These are phyloP conservation scores for Paramyrothecium roridum DNA, from an alignment of 2,329 filamentous ascomycete genomes.

Conservation along the genomic window DNA sequence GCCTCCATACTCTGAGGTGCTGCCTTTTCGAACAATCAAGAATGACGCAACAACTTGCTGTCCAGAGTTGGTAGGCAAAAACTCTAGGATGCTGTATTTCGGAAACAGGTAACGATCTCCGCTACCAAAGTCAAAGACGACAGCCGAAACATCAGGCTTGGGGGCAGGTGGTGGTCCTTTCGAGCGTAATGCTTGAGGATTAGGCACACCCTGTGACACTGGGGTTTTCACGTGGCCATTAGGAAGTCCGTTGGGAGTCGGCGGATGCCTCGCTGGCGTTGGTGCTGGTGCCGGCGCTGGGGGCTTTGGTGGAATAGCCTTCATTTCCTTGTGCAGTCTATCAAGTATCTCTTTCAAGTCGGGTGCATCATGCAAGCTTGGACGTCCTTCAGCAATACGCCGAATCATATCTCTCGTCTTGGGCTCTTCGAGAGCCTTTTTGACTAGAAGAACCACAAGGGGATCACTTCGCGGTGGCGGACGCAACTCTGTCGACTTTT, in stretches of 20 bases:
- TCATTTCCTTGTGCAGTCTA: slow-evolving; percentile 39
- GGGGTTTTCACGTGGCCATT: slow-evolving; percentile 25
- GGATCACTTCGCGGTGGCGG: slow-evolving; percentile 53
- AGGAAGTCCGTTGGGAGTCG: slow-evolving; percentile 23
- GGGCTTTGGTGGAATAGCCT: slow-evolving; percentile 24
- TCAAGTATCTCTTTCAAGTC: slow-evolving; percentile 54
- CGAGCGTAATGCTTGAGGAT: slow-evolving; percentile 55
- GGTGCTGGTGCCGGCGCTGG: slow-evolving; percentile 17
- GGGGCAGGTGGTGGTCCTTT: slow-evolving; percentile 53
- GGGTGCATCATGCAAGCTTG: slow-evolving; percentile 48
- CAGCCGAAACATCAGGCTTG: slow-evolving; percentile 61
- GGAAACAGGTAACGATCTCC: slow-evolving; percentile 79
- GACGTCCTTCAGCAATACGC: slow-evolving; percentile 49
- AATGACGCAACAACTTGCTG: slow-evolving; percentile 71
- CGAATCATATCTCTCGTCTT: slow-evolving; percentile 48
- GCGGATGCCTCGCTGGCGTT: slow-evolving; percentile 21
- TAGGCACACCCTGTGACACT: slow-evolving; percentile 16
- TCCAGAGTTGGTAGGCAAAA: slow-evolving; percentile 44
- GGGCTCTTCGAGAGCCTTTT: slow-evolving; percentile 51
- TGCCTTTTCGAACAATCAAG: slow-evolving; percentile 70
- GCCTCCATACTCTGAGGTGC: slow-evolving; percentile 61
- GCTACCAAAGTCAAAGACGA: slow-evolving; percentile 68
- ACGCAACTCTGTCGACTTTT: slow-evolving; percentile 49
- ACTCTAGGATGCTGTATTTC: slow-evolving; percentile 73
- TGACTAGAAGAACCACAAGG: slow-evolving; percentile 54